Conservation (phyloP, 768 basidiomycete genomes). For the Mycena epipterygia region DNA sequence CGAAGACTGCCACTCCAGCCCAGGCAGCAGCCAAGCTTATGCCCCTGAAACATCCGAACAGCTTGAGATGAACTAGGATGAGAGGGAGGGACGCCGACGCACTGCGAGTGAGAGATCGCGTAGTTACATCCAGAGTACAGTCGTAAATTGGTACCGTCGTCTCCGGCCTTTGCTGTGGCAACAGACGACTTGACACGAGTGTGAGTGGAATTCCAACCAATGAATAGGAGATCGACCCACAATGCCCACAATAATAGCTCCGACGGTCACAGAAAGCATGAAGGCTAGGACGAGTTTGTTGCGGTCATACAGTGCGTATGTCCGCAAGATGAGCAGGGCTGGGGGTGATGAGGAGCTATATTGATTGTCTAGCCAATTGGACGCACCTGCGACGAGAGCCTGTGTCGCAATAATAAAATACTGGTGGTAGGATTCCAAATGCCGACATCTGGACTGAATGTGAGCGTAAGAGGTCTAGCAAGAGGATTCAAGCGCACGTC, state of each 20-base stretch:
- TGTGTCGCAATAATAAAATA: constrained; percentile 22
- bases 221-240: constrained; percentile 4
- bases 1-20: no score
- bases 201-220: no score
- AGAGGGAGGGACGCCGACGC: no score
- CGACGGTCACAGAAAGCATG: background rate
- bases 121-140: background rate
- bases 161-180: no score
- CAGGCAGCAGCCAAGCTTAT: no score
- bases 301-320: constrained; percentile 29
- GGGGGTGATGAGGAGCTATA: background rate
- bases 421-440: constrained; percentile 23
- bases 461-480: no score
- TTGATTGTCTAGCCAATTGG: no score
- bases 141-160: no score
- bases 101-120: no score
- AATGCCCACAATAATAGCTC: background rate
- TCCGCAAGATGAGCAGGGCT: constrained; percentile 8
- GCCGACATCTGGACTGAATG: background rate
- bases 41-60: background rate
- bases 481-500: no score
- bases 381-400: constrained; percentile 14
- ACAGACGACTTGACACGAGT: no score
- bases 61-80: no score
- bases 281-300: constrained; percentile 5